Evolutionary conservation across 2,329 filamentous ascomycete genomes (phyloP).

Genomic region (Cytospora mali): DNA sequence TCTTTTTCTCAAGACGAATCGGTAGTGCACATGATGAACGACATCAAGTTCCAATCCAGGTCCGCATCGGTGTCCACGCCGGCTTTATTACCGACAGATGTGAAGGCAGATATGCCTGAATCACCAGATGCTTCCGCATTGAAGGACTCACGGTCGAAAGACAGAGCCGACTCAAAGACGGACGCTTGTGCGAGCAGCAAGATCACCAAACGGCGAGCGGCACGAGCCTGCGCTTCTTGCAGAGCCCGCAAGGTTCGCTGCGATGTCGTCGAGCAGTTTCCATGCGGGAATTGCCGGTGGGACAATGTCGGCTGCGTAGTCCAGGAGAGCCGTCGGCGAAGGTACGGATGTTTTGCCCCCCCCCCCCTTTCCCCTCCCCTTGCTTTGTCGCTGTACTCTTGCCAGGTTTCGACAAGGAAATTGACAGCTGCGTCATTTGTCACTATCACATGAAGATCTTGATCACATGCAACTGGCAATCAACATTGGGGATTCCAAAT

Average conservation of each 20-base stretch:
- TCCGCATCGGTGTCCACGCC: constrained; percentile 13
- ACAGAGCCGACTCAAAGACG: constrained; percentile 36
- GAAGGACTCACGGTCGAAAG: constrained; percentile 31
- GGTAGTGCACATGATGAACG: constrained; percentile 6
- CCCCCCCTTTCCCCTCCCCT: neutral
- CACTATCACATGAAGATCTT: constrained; percentile 29
- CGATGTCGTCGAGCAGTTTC: constrained; percentile 86
- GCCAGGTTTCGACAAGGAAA: constrained; percentile 3
- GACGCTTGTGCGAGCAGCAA: constrained; percentile 45
- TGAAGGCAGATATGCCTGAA: constrained; percentile 1
- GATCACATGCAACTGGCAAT: constrained; percentile 28
- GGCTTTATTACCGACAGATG: constrained; percentile 1
- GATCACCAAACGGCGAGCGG: constrained; percentile 77
- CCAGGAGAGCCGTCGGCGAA: constrained; percentile 81
- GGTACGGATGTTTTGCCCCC: constrained; percentile 58
- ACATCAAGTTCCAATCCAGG: constrained; percentile 2
- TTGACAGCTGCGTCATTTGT: constrained; percentile 14
- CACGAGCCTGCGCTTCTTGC: constrained; percentile 87
- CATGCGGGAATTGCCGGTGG: constrained; percentile 84
- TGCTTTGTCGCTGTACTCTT: constrained; percentile 1
- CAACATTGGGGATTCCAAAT: neutral
- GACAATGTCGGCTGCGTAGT: constrained; percentile 78
- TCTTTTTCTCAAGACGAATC: neutral
- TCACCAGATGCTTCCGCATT: neutral
- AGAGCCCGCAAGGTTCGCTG: constrained; percentile 88